Percentiles rank a stretch among this genome's conserved stretches.
phyloP scores from a whole-genome alignment of 176 grass and related monocot species.

The Guadua angustifolia region DNA sequence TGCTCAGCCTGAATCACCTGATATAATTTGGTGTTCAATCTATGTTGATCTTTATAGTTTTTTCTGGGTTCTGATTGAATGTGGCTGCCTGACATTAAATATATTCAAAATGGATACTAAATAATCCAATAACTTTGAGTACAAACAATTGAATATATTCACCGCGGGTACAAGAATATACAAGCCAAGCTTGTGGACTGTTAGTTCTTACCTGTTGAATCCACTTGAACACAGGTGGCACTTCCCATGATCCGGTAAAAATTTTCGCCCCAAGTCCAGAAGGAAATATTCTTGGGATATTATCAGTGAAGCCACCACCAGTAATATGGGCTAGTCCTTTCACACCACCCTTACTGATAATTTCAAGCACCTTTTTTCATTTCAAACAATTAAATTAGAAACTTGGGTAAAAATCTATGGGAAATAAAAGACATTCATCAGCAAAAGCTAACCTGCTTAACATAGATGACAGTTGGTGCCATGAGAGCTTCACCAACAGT shows the following conservation, averaged over 20 bases:
- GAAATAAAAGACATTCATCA: conserved; percentile 1
- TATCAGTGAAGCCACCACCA: conserved; percentile 93
- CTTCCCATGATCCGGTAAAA: conserved; percentile 72
- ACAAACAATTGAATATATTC: background rate
- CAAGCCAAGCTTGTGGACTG: background rate
- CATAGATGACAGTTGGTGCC: conserved; percentile 93
- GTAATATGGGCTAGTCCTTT: conserved; percentile 96
- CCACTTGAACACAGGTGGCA: conserved; percentile 71
- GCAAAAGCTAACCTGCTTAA: conserved; percentile 76
- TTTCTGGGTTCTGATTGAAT: background rate
- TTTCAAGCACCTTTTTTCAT: conserved; percentile 68
- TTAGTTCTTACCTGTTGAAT: conserved; percentile 67
- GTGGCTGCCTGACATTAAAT: background rate
- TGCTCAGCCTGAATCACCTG: background rate
- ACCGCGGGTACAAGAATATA: background rate
- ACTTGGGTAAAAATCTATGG: background rate
- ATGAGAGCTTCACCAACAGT: conserved; percentile 96
- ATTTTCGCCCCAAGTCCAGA: conserved; percentile 68
- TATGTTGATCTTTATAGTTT: background rate
- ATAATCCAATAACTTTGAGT: background rate
- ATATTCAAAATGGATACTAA: background rate
- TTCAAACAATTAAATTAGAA: conserved; percentile 18
- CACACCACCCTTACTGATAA: conserved; percentile 77
- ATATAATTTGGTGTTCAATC: background rate
- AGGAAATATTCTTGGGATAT: conserved; percentile 82